A percentile compares a stretch with the other conserved stretches of the same genome.
Conservation (phyloP, 106 monocot species). For the Ottelia alismoides region DNA sequence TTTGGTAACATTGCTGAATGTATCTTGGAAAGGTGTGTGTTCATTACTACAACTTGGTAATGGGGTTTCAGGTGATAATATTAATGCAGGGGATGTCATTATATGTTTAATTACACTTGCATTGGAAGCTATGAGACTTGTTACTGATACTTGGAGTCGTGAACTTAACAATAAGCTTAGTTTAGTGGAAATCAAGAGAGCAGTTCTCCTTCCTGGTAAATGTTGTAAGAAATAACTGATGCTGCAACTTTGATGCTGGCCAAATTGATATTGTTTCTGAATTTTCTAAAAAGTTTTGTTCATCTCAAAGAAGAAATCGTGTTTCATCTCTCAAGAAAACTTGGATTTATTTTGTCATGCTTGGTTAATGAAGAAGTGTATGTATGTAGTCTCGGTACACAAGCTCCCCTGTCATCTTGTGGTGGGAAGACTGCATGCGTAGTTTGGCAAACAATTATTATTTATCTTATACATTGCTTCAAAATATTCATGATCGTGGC, state of each 20-base stretch:
- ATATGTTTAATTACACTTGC: slow-evolving; percentile 52
- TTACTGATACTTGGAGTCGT: slow-evolving; percentile 45
- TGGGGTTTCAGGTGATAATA: slow-evolving; percentile 47
- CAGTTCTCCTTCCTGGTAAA: slow-evolving; percentile 84
- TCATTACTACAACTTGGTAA: slow-evolving; percentile 66
- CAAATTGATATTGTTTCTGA: slow-evolving; percentile 48
- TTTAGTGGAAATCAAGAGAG: slow-evolving; percentile 67
- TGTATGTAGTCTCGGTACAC: slow-evolving; percentile 37
- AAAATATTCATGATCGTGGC: slow-evolving; percentile 70
- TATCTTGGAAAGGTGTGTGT: slow-evolving; percentile 96
- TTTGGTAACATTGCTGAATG: slow-evolving; percentile 62
- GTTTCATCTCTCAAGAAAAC: slow-evolving; percentile 40
- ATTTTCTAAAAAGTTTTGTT: slow-evolving; percentile 54
- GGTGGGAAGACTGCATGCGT: slow-evolving; percentile 24
- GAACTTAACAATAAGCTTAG: slow-evolving; percentile 12
- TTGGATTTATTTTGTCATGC: slow-evolving; percentile 39
- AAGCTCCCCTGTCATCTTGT: slow-evolving; percentile 35
- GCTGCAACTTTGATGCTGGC: slow-evolving; percentile 29
- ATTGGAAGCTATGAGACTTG: slow-evolving; percentile 47
- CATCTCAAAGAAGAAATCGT: slow-evolving; percentile 53
- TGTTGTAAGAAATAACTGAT: slow-evolving; percentile 42
- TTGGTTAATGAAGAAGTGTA: slow-evolving; percentile 51
- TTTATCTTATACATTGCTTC: slow-evolving; percentile 38
- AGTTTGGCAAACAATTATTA: slow-evolving; percentile 44
- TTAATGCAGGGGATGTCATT: slow-evolving; percentile 56